phyloP scores from a whole-genome alignment of 345 rosid species.

The Eucalyptus fibrosa region DNA sequence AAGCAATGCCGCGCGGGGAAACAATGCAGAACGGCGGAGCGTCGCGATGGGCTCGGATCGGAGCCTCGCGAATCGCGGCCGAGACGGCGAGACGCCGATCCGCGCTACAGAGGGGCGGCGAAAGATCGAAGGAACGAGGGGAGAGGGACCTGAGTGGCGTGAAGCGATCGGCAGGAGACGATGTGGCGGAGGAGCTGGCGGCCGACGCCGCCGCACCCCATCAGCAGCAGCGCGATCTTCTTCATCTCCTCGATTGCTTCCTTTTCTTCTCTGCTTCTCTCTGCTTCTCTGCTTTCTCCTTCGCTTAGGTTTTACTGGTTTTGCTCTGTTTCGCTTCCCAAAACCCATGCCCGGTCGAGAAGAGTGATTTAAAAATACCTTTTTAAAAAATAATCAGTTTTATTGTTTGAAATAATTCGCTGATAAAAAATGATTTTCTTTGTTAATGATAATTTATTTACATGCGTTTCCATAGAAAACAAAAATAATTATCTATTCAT shows the following conservation, averaged over 20 bases:
- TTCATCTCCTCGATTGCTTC: conserved; percentile 19
- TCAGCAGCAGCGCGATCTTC: conserved; percentile 51
- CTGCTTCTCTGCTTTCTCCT: background rate
- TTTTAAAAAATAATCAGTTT: too few relatives aligned
- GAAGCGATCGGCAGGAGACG: conserved; percentile 79
- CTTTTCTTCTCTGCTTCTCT: background rate
- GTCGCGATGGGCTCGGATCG: background rate
- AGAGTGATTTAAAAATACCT: too few relatives aligned
- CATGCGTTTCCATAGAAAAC: accelerated
- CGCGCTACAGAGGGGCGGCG: background rate
- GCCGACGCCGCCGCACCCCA: conserved; percentile 94
- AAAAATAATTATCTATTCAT: too few relatives aligned
- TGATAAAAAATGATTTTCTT: too few relatives aligned
- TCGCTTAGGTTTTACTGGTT: background rate
- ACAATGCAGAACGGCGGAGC: background rate
- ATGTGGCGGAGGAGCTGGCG: conserved; percentile 76
- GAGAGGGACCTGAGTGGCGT: conserved; percentile 39
- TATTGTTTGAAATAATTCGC: too few relatives aligned
- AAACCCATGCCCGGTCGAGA: background rate
- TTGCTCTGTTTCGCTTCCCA: background rate
- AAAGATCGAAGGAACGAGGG: background rate
- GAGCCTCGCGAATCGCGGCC: background rate
- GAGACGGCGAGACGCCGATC: background rate
- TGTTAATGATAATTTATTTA: too few relatives aligned
- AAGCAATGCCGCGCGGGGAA: background rate